Evolutionary conservation across 2,329 filamentous ascomycete genomes (phyloP), one percentile per base, ranked within the genome.

Genomic region (Cladosporium velox): DNA sequence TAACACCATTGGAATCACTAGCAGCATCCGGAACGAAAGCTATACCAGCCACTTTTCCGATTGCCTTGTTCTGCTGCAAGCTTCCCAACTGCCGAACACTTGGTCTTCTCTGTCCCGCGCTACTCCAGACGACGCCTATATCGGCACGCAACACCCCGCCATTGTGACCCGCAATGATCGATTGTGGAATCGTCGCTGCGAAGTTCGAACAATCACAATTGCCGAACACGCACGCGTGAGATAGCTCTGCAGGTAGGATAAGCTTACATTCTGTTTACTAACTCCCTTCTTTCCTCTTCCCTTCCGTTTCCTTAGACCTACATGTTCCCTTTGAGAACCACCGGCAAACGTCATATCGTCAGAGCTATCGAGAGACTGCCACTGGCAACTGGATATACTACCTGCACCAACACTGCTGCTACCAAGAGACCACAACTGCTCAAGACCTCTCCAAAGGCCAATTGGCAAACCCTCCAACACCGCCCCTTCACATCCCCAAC

Each of bases 121-220:
- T 47, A 47, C 10, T 11, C 41, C 38, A 47, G n/a, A 47, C 41
- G 8, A 49, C 47, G 47, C 60, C 60, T 63, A 63, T 32, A 64
- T 64, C 61, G 61, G 61, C 51, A 57, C 34, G 1, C 28, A 28
- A 28, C 35, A 54, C 61, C 61, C 61, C 61, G 61, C 61, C 32
- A 52, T 52, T n/a, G 41, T 24, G 60, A 63, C 60, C 60, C 60
- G 49, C 60, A 38, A 63, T 63, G 60, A 14, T 26, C 58, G 49
- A 55, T 63, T 28, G 18, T 28, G 58, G 28, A 38, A 62, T 38
- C 47, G 47, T 58, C 3, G 32, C 30, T 30, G 26, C 52, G 52
- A 24, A 24, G 24, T 24, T 24, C 24, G 24, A 55, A 34, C 52
- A 55, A 34, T 55, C 35, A 49, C 61, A 64, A 64, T 57, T 64